phyloP scores from a whole-genome alignment of 495 filamentous ascomycete genomes.

The Neurospora sp. region DNA sequence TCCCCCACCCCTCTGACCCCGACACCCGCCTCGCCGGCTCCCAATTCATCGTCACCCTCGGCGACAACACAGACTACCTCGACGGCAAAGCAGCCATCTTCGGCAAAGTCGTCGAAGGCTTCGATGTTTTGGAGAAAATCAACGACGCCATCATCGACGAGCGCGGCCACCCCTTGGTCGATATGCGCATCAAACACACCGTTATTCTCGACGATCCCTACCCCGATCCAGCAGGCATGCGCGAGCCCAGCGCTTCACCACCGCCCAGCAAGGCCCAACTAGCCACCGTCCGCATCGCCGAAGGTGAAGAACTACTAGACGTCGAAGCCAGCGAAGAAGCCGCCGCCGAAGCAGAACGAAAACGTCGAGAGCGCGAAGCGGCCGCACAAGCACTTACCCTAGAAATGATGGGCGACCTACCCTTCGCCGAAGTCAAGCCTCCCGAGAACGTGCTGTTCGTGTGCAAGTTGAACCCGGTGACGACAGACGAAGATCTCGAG shows the following conservation, averaged over 20 bases:
- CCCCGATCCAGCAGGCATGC: conserved; percentile 62
- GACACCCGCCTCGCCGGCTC: conserved; percentile 73
- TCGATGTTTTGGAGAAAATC: conserved; percentile 86
- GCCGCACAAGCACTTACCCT: conserved; percentile 88
- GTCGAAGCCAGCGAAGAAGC: conserved; percentile 59
- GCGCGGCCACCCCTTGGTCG: conserved; percentile 69
- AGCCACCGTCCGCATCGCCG: conserved; percentile 83
- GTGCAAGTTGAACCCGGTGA: conserved; percentile 97
- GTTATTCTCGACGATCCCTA: conserved; percentile 84
- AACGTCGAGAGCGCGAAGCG: conserved; percentile 81
- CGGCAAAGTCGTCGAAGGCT: conserved; percentile 88
- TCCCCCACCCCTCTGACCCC: conserved; percentile 61
- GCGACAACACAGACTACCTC: conserved; percentile 76
- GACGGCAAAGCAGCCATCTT: conserved; percentile 91
- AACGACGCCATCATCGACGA: conserved; percentile 82
- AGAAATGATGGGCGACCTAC: conserved; percentile 96
- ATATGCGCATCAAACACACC: conserved; percentile 89
- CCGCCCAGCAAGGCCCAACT: conserved; percentile 73
- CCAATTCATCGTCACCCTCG: conserved; percentile 85
- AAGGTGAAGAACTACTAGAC: conserved; percentile 67
- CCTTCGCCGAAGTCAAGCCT: conserved; percentile 95
- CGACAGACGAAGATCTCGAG: conserved; percentile 85
- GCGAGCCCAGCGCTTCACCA: conserved; percentile 72
- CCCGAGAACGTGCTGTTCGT: conserved; percentile 97
- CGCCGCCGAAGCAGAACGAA: conserved; percentile 67